Conservation (phyloP, 768 basidiomycete species). For the Tephrocybe sp. region DNA sequence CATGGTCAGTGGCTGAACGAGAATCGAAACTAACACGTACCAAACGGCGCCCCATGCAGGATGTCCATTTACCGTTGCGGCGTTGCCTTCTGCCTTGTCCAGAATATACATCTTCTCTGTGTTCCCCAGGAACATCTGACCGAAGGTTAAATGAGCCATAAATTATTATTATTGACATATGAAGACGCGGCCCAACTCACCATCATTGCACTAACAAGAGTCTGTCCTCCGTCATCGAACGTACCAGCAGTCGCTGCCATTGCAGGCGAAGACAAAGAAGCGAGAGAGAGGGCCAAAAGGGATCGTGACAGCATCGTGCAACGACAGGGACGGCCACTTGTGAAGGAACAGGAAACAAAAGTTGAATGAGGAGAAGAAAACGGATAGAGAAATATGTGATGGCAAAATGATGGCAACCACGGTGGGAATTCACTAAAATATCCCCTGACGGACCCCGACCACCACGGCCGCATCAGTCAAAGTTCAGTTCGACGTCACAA, state of each 20-base stretch:
- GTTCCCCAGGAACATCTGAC: constrained; percentile 68
- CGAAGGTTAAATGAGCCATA: too few relatives aligned
- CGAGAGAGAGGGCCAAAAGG: constrained; percentile 26
- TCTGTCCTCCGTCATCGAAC: constrained; percentile 33
- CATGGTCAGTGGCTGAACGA: neutral
- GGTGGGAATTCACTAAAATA: neutral
- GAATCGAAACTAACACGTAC: constrained; percentile 4
- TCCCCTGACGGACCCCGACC: neutral
- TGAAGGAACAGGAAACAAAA: neutral
- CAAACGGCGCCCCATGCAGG: constrained; percentile 52
- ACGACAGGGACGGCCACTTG: neutral
- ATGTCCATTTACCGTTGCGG: constrained; percentile 53
- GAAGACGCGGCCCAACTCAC: constrained; percentile 17
- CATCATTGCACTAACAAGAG: constrained; percentile 39
- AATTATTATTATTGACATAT: neutral
- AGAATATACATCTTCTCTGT: constrained; percentile 72
- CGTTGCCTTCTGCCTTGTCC: constrained; percentile 79
- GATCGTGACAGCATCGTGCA: constrained; percentile 19
- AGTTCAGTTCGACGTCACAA: neutral
- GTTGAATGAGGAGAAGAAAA: neutral
- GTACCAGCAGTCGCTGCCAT: constrained; percentile 30
- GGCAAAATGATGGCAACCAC: constrained; percentile 4
- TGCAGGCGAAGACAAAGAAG: constrained; percentile 20
- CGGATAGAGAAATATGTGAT: neutral
- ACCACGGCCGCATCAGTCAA: too few relatives aligned